Evolutionary conservation across 2,329 filamentous ascomycete genomes (phyloP).

Genomic region (Corinectria fuckeliana): DNA sequence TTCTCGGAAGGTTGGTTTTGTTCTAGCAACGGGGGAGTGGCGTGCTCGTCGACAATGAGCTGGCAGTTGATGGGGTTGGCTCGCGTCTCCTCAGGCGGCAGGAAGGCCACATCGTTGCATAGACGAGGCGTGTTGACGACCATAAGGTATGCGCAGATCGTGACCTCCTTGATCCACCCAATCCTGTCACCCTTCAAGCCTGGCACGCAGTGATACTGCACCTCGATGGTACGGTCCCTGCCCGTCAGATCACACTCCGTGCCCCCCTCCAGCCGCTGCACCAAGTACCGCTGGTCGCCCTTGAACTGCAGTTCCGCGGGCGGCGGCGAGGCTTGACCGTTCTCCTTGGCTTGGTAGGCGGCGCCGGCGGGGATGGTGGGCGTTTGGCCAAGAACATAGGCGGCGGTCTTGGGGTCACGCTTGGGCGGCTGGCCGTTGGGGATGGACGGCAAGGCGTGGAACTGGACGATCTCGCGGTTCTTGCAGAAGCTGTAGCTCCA

Average conservation of each 20-base stretch:
- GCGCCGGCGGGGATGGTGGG: conserved; percentile 44
- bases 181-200: conserved; percentile 77
- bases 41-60: conserved; percentile 64
- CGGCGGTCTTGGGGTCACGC: conserved; percentile 76
- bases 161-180: conserved; percentile 90
- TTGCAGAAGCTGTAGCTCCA: conserved; percentile 98
- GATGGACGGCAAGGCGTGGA: conserved; percentile 77
- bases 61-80: conserved; percentile 80
- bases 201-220: conserved; percentile 81
- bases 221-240: conserved; percentile 80
- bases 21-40: conserved; percentile 48
- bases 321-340: conserved; percentile 40
- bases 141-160: conserved; percentile 93
- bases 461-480: conserved; percentile 85
- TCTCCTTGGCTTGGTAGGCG: conserved; percentile 32
- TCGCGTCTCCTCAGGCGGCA: conserved; percentile 78
- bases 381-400: conserved; percentile 76
- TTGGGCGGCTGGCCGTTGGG: conserved; percentile 75
- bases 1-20: conserved; percentile 42
- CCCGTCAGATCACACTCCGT: conserved; percentile 88
- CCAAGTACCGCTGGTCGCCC: conserved; percentile 84
- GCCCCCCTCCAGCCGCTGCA: conserved; percentile 80
- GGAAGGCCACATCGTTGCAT: conserved; percentile 86
- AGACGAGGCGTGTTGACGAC: conserved; percentile 87
- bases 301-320: conserved; percentile 77